These are phyloP conservation scores for Leccinum variicolor DNA, from an alignment of 768 basidiomycete genomes.

Conservation along the genomic window DNA sequence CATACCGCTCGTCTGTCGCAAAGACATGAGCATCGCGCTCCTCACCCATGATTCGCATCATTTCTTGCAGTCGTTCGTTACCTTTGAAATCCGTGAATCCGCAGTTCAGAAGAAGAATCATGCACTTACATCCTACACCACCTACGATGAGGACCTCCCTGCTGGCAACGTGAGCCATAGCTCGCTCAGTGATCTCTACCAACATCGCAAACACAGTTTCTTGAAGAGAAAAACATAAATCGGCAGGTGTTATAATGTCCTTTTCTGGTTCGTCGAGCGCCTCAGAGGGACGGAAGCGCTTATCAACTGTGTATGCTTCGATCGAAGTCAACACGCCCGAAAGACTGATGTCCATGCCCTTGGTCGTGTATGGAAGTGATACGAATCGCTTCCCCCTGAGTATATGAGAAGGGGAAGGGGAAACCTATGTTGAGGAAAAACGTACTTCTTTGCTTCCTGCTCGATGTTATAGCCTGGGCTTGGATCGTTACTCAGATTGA, in stretches of 20 bases:
- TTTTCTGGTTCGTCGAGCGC: slow-evolving; percentile 36
- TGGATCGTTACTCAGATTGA: slow-evolving; percentile 93
- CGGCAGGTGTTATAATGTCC: slow-evolving; percentile 89
- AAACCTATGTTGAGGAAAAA: not conserved
- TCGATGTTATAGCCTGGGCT: slow-evolving; percentile 98
- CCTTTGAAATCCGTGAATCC: slow-evolving; percentile 43
- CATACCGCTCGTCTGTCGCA: slow-evolving; percentile 92
- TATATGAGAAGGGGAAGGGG: slow-evolving; percentile 1
- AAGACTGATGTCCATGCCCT: slow-evolving; percentile 97
- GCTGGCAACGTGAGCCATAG: slow-evolving; percentile 98
- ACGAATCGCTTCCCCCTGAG: slow-evolving; percentile 79
- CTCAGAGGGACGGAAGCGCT: slow-evolving; percentile 64
- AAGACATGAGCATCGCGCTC: slow-evolving; percentile 89
- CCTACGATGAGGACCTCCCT: slow-evolving; percentile 97
- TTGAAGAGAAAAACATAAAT: slow-evolving; percentile 94
- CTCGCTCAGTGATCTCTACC: slow-evolving; percentile 97
- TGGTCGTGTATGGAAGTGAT: slow-evolving; percentile 89
- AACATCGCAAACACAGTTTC: slow-evolving; percentile 98
- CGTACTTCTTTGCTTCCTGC: slow-evolving; percentile 85
- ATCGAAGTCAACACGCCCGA: slow-evolving; percentile 90
- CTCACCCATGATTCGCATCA: slow-evolving; percentile 97
- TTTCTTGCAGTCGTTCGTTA: slow-evolving; percentile 90
- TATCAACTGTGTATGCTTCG: slow-evolving; percentile 86
- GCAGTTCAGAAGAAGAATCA: not conserved
- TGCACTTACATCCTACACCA: slow-evolving; percentile 92